A percentile compares a stretch with the other conserved stretches of the same genome.
These are phyloP conservation scores for Teunomyces funiuensis DNA, from an alignment of 805 yeast genomes.

Conservation along the genomic window DNA sequence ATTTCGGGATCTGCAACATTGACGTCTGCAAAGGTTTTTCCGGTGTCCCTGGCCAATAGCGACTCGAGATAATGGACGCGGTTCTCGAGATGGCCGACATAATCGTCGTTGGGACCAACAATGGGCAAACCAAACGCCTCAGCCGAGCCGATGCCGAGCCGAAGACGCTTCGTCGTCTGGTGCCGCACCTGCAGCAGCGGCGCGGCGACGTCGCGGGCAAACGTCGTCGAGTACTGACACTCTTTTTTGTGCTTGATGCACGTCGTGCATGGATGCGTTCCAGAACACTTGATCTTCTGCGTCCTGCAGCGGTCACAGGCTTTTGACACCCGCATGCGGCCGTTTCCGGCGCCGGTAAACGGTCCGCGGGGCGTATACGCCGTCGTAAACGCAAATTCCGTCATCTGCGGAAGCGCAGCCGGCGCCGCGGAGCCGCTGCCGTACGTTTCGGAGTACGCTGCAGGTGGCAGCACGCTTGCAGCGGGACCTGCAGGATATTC, in stretches of 20 bases:
- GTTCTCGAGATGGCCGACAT: slow-evolving; percentile 38
- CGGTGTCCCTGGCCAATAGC: slow-evolving; percentile 20
- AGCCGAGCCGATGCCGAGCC: slow-evolving; percentile 7
- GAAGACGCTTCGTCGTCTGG: not conserved
- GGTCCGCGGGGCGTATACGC: not conserved
- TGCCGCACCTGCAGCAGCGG: not conserved
- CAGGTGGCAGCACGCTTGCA: not conserved
- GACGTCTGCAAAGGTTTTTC: slow-evolving; percentile 10
- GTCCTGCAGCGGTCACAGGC: slow-evolving; percentile 59
- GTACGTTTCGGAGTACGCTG: not conserved
- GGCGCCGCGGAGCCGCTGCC: not conserved
- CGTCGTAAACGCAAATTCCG: not conserved
- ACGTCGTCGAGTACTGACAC: slow-evolving; percentile 28
- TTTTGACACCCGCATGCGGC: slow-evolving; percentile 43
- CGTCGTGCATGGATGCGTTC: slow-evolving; percentile 48
- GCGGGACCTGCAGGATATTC: not conserved
- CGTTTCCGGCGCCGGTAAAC: not conserved
- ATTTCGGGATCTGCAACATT: slow-evolving; percentile 21
- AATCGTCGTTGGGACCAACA: slow-evolving; percentile 17
- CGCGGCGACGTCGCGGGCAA: not conserved
- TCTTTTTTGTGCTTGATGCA: slow-evolving; percentile 40
- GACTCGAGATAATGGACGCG: slow-evolving; percentile 40
- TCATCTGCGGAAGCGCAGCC: not conserved
- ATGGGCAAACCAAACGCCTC: slow-evolving; percentile 21
- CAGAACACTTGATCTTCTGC: slow-evolving; percentile 59